Conservation (phyloP, 1,284 basidiomycete species). For the Coniophora puteana region DNA sequence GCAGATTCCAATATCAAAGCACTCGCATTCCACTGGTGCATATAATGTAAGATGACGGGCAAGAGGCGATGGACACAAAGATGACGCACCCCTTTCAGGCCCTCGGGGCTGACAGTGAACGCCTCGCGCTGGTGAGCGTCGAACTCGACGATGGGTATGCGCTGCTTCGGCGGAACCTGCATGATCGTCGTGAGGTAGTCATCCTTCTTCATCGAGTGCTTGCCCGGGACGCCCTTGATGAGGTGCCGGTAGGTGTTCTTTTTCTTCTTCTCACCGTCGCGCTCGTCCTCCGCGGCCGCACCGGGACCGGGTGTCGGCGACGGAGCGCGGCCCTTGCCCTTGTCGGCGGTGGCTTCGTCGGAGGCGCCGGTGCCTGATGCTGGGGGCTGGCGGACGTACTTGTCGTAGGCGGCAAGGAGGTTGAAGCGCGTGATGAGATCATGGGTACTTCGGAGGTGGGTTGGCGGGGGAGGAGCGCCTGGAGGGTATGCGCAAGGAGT, state of each 20-base stretch:
- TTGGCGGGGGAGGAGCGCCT: conserved; percentile 35
- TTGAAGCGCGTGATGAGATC: conserved; percentile 69
- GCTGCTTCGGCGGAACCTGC: conserved; percentile 68
- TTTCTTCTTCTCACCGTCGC: conserved; percentile 70
- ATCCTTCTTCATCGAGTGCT: conserved; percentile 81
- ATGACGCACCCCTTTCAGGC: conserved; percentile 68
- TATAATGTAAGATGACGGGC: conserved; percentile 19
- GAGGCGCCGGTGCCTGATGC: conserved; percentile 18
- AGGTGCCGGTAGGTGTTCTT: conserved; percentile 76
- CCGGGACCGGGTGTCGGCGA: conserved; percentile 38
- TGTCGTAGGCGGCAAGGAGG: conserved; percentile 68
- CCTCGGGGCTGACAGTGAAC: conserved; percentile 68
- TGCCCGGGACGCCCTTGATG: conserved; percentile 73
- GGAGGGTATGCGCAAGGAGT: conserved; percentile 14
- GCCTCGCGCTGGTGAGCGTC: conserved; percentile 69
- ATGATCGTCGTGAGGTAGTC: conserved; percentile 65
- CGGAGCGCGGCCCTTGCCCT: conserved; percentile 57
- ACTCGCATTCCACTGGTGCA: conserved; percentile 62
- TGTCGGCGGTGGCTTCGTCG: conserved; percentile 35
- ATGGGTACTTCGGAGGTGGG: conserved; percentile 63
- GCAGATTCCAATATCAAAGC: conserved; percentile 63
- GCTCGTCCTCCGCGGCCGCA: conserved; percentile 34
- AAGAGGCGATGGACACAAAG: conserved; percentile 8
- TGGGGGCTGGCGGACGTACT: conserved; percentile 59
- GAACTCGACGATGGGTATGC: conserved; percentile 58